Percentiles rank a stretch among this genome's conserved stretches.
phyloP scores from a whole-genome alignment of 148 eudicot genomes.

The Salicornia ramosissima region DNA sequence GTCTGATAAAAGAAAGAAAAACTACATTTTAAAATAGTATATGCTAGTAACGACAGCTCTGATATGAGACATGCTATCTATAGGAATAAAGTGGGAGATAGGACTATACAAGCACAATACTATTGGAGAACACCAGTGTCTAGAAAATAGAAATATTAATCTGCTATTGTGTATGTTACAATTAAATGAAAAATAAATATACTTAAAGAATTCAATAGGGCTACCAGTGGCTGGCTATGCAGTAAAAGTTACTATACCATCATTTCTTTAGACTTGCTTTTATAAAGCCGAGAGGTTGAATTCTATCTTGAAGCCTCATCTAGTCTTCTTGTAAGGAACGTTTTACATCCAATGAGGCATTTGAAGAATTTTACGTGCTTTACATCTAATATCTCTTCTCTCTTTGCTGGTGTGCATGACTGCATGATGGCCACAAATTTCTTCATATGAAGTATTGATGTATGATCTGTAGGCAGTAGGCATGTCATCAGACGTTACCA shows the following conservation, averaged over 20 bases:
- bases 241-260: neutral
- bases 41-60: neutral
- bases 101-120: neutral
- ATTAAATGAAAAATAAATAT: neutral
- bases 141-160: neutral
- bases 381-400: neutral
- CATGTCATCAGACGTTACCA: no score
- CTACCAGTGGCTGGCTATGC: neutral
- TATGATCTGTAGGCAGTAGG: neutral
- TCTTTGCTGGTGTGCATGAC: neutral
- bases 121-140: neutral
- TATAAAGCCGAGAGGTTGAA: neutral
- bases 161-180: no score
- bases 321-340: neutral
- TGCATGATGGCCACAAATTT: neutral
- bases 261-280: neutral
- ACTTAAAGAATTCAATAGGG: neutral
- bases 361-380: neutral
- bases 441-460: neutral
- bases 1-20: neutral
- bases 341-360: neutral
- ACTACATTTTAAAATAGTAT: neutral
- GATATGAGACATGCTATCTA: neutral
- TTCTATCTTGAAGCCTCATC: neutral
- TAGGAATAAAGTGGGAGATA: neutral